A percentile compares a stretch with the other conserved stretches of the same genome.
Conservation (phyloP, 2,329 filamentous ascomycete genomes). For the Diplodia seriata region DNA sequence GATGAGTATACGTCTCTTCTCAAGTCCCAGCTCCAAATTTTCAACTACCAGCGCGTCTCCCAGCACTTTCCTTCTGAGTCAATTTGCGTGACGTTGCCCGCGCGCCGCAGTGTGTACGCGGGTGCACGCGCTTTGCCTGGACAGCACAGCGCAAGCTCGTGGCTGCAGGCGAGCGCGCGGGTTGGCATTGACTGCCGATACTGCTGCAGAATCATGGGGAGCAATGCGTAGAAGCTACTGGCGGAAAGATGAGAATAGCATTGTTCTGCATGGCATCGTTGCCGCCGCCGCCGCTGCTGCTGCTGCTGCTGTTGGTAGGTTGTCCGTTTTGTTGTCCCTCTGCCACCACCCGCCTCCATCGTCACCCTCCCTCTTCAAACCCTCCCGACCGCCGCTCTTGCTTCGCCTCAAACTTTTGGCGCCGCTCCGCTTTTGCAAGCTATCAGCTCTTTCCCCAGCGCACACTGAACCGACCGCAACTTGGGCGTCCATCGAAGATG, state of each 20-base stretch:
- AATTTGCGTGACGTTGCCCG: conserved; percentile 10
- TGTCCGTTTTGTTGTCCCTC: background rate
- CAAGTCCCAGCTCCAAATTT: conserved; percentile 19
- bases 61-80: background rate
- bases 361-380: background rate
- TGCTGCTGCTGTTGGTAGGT: conserved; percentile 2
- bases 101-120: background rate
- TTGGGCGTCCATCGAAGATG: conserved; percentile 12
- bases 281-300: background rate
- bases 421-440: background rate
- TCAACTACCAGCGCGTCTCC: conserved; percentile 19
- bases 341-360: background rate
- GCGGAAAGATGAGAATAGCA: background rate
- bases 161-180: background rate
- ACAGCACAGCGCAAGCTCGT: background rate
- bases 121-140: background rate
- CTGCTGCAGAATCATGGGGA: background rate
- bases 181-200: background rate
- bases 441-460: background rate
- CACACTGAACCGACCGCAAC: background rate
- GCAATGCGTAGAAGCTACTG: background rate
- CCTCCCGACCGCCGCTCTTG: background rate
- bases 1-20: conserved; percentile 31
- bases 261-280: background rate
- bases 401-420: background rate